Base-by-base conservation (phyloP, 306 rosid species). In the Quercus bicolor region DNA sequence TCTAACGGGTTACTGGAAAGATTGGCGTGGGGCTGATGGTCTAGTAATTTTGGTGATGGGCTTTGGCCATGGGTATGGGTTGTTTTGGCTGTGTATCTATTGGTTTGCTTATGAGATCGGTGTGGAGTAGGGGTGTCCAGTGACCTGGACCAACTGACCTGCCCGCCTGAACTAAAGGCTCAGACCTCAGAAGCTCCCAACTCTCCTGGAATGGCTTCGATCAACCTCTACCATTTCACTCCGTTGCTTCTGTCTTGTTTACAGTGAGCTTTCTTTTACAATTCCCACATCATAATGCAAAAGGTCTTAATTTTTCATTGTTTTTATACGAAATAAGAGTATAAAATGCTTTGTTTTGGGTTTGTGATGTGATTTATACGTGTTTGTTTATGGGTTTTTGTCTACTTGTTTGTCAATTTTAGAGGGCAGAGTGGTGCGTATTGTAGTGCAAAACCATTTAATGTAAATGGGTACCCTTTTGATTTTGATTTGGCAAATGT, bases 211-310 rank as follows among this genome's bases (percentile, higher is more conserved):
- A 80, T 86, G 87, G 76, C 85, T 83, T 80, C 79, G 21, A 12
- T 73, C 79, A 75, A 75, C 51, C 70, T 78, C 52, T 3, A 33
- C 51, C 64, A 43, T 57, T 75, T 65, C 64, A 54, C 84, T 57
- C 57, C 65, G n/a, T 12, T 64, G 55, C 33, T 77, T 75, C 83
- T 65, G 4, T 52, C 66, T 56, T 56, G 21, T 72, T 75, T 53
- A 6, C 86, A 26, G 84, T 78, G 70, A 86, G 87, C 70, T 62
- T 72, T 60, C 69, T 10, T 12, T 12, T 48, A 21, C 23, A 26
- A 56, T 1, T 59, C 6, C 23, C n/a, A 56, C 14, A 43, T 65
- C 71, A 3, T 0, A 65, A 7, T 7, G 2, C 3, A 8, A 7
- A 2, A 40, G 0, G 1, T 12, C 59, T 7, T 77, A 11, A 21